Conservation (phyloP, 352 stramenopile species). For the Phytophthora fragariaefolia region DNA sequence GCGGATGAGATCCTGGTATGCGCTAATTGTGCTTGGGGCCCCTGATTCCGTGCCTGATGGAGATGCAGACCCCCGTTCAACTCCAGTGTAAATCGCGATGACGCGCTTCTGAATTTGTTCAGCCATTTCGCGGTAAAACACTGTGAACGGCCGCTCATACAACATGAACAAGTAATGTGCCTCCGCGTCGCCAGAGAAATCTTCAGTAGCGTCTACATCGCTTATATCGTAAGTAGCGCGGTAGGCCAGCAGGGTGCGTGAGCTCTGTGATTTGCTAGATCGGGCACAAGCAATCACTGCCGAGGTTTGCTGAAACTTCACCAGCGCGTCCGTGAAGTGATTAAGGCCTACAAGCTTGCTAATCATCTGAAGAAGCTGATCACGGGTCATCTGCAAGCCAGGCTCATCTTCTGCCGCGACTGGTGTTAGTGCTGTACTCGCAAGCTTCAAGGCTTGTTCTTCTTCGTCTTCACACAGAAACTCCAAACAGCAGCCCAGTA, state of each 20-base stretch:
- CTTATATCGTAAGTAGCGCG: constrained; percentile 42
- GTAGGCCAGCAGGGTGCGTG: constrained; percentile 46
- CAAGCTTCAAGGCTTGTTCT: constrained; percentile 32
- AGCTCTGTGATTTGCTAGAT: constrained; percentile 47
- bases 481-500: constrained; percentile 68
- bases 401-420: constrained; percentile 12
- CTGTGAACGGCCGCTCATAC: constrained; percentile 70
- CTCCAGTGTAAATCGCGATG: constrained; percentile 66
- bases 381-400: constrained; percentile 49
- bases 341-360: constrained; percentile 69
- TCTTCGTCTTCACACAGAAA: constrained; percentile 49
- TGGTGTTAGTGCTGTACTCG: constrained; percentile 17
- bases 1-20: constrained; percentile 83
- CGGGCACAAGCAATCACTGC: constrained; percentile 54
- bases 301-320: constrained; percentile 70
- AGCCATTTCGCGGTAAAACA: constrained; percentile 51
- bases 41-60: constrained; percentile 18
- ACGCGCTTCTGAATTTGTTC: constrained; percentile 72
- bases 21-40: constrained; percentile 40
- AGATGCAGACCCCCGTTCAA: constrained; percentile 25
- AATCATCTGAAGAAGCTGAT: constrained; percentile 76
- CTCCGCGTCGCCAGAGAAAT: constrained; percentile 11
- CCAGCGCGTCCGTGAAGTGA: constrained; percentile 66
- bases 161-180: constrained; percentile 67
- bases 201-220: constrained; percentile 10